Conservation (phyloP, 1,284 basidiomycete species). For the Afroboletus lepidellus region DNA sequence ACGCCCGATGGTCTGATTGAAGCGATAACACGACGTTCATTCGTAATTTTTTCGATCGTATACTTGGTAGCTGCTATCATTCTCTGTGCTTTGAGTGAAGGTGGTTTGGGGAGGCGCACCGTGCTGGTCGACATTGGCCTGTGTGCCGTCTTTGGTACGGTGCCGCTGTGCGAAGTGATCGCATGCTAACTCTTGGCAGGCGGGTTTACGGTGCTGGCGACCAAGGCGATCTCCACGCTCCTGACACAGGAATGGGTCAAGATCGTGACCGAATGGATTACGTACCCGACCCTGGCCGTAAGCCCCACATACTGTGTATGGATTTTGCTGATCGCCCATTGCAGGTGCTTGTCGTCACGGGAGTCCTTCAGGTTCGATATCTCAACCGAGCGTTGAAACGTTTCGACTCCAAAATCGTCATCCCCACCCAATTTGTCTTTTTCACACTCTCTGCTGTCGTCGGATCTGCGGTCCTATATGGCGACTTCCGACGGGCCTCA, state of each 20-base stretch:
- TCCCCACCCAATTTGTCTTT: conserved; percentile 93
- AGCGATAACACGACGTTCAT: conserved; percentile 70
- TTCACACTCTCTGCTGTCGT: conserved; percentile 87
- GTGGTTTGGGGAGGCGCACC: conserved; percentile 57
- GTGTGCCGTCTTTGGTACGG: conserved; percentile 81
- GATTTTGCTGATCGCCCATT: conserved; percentile 23
- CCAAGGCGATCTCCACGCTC: conserved; percentile 89
- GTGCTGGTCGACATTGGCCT: conserved; percentile 88
- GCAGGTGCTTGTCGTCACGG: conserved; percentile 75
- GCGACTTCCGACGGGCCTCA: conserved; percentile 81
- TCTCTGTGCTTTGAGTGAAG: conserved; percentile 63
- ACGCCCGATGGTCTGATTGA: conserved; percentile 66
- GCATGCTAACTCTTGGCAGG: conserved; percentile 43
- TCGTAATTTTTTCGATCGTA: conserved; percentile 70
- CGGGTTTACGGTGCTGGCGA: conserved; percentile 92
- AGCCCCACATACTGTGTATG: conserved; percentile 17
- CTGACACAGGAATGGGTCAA: conserved; percentile 74
- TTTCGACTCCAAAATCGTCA: conserved; percentile 82
- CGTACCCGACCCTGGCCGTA: conserved; percentile 72
- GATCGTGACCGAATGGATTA: conserved; percentile 76
- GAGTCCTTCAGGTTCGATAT: conserved; percentile 87
- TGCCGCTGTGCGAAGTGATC: conserved; percentile 1
- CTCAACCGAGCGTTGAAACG: conserved; percentile 88
- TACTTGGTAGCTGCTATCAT: conserved; percentile 58
- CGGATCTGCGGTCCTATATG: conserved; percentile 91